phyloP scores from a whole-genome alignment of 257 asterid species.

The Ballota nigra region DNA sequence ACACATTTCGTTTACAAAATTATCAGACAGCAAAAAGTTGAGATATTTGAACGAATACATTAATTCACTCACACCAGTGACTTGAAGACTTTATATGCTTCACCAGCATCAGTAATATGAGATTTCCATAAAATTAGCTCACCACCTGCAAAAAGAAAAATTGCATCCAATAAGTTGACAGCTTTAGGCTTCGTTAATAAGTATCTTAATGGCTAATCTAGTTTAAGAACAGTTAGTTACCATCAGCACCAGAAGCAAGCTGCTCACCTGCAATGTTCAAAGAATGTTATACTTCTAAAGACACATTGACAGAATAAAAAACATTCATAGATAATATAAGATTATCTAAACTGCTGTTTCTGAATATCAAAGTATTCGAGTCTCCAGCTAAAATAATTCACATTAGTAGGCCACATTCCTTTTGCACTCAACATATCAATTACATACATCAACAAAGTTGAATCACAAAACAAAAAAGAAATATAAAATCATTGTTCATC shows the following conservation, averaged over 20 bases:
- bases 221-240: constrained; percentile 36
- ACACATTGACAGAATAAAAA: constrained; percentile 7
- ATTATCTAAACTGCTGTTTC: background rate
- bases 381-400: constrained; percentile 4
- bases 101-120: constrained; percentile 62
- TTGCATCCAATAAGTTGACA: background rate
- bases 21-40: constrained; percentile 10
- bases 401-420: background rate
- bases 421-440: background rate
- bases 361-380: background rate
- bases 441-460: constrained; percentile 3
- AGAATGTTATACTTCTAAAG: constrained; percentile 20
- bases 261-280: constrained; percentile 67
- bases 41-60: constrained; percentile 2
- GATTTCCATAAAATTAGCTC: constrained; percentile 81
- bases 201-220: background rate
- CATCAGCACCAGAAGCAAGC: constrained; percentile 98
- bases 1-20: constrained; percentile 7
- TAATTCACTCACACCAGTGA: constrained; percentile 67
- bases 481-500: background rate
- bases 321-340: background rate
- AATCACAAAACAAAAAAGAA: background rate
- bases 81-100: constrained; percentile 85
- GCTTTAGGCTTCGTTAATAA: background rate
- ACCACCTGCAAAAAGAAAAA: constrained; percentile 56